Base-by-base conservation (phyloP, 257 asterid species). In the Ilex asprella region DNA sequence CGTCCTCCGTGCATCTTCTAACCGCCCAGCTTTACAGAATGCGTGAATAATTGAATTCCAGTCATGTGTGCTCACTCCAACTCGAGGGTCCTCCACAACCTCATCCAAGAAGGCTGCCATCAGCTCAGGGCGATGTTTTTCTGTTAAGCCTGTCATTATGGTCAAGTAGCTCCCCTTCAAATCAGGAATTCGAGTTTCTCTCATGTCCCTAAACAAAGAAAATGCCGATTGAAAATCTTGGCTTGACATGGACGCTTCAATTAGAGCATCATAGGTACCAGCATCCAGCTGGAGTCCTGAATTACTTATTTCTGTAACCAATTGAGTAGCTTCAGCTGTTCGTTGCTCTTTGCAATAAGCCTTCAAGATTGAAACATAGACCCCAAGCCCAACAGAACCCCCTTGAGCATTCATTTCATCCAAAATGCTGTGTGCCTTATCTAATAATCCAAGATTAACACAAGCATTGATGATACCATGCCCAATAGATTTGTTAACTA, bases 31-130 rank as follows among this genome's bases (percentile, higher is more conserved):
- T 64, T 93, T 93, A 43, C 94, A 87, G 64, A 93, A 93, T 6
- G 99, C 94, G 31, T 89, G 99, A 39, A 93, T 87, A 27, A 93
- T 93, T 9, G 99, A 93, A 31, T 93, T 93, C 99, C 99, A 93
- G 56, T 93, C 99, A 43, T 93, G 99, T 16, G 91, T 84, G 13
- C 96, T 94, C 6, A 93, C 73, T 65, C 80, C 86, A 13, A 85
- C 63, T 55, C 95, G 78, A 21, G 94, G 99, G 69, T 93, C 99
- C 70, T 76, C 86, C n/a, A 87, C 95, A 15, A 85, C 79, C 58
- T 89, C 96, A 47, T 93, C 96, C 75, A 93, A 66, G 72, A 89
- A 85, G 16, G 88, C 83, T 0, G 97, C 94, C 97, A 93, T 89
- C 62, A 93, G 86, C 62, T 93, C 99, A 32, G 99, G 97, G 49